phyloP scores from a whole-genome alignment of 192 early-diverging fungal genomes.

The Coemansia sp. region DNA sequence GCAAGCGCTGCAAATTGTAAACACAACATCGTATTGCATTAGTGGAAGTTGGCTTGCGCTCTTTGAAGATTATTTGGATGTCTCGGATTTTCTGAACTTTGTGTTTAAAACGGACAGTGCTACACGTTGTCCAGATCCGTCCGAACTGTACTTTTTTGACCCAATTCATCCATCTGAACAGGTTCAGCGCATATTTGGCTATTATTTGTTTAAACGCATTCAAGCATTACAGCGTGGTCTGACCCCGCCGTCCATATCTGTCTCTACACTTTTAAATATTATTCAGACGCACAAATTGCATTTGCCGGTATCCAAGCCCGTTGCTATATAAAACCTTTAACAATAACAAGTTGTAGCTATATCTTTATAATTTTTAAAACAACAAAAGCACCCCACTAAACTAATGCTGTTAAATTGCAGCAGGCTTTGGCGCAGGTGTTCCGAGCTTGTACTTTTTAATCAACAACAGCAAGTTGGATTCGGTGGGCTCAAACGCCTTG shows the following conservation, averaged over 20 bases:
- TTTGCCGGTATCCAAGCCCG: conserved; percentile 7
- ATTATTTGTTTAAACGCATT: conserved; percentile 14
- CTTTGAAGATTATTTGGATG: conserved; percentile 23
- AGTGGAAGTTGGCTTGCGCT: conserved; percentile 27
- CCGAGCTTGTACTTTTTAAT: conserved; percentile 32
- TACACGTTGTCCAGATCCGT: conserved; percentile 16
- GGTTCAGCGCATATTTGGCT: conserved; percentile 43
- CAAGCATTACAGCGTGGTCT: background rate
- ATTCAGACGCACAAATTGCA: conserved; percentile 20
- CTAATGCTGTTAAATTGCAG: background rate
- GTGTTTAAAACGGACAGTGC: background rate
- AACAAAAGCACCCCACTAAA: no score
- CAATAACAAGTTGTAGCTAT: background rate
- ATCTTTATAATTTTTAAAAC: background rate
- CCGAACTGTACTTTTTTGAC: conserved; percentile 28
- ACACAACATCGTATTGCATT: conserved; percentile 25
- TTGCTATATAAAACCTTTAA: background rate
- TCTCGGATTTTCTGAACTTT: conserved; percentile 16
- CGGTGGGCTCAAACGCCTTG: conserved; percentile 2
- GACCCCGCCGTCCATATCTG: background rate
- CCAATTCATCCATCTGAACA: conserved; percentile 42
- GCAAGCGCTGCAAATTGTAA: conserved; percentile 16
- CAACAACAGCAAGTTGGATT: conserved; percentile 23
- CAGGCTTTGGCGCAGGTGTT: conserved; percentile 33
- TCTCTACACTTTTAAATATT: conserved; percentile 14